phyloP scores from a whole-genome alignment of 2,329 filamentous ascomycete species.

The Nothophaeocryptopus gaeumannii region DNA sequence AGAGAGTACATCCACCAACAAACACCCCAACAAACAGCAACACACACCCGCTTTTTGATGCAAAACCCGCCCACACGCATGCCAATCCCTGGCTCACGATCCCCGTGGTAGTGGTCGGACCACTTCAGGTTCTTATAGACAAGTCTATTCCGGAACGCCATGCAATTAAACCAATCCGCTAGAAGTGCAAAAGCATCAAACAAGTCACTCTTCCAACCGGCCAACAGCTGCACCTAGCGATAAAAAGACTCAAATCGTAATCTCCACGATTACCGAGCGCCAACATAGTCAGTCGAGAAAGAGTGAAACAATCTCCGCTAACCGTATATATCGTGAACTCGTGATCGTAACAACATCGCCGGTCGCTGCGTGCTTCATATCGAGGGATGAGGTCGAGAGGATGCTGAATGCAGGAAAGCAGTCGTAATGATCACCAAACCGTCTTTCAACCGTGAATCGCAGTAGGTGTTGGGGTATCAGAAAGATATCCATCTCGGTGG shows the following conservation, averaged over 20 bases:
- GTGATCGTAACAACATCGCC: constrained; percentile 15
- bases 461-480: constrained; percentile 34
- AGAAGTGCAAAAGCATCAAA: constrained; percentile 23
- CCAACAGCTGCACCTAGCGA: background rate
- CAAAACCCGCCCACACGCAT: background rate
- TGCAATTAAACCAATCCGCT: constrained; percentile 21
- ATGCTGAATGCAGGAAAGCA: constrained; percentile 14
- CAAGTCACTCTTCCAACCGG: constrained; percentile 10
- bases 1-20: background rate
- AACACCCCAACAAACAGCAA: background rate
- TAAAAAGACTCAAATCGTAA: background rate
- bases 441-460: constrained; percentile 35
- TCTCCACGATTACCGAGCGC: background rate
- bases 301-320: constrained; percentile 3
- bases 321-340: constrained; percentile 23
- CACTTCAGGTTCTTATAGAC: background rate
- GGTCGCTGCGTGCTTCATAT: constrained; percentile 24
- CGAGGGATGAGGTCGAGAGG: constrained; percentile 16
- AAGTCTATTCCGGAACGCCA: constrained; percentile 23
- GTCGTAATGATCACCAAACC: constrained; percentile 12
- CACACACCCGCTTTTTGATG: constrained; percentile 5
- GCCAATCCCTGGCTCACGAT: background rate
- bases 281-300: background rate
- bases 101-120: too few species aligned
- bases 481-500: constrained; percentile 35